A percentile compares a stretch with the other conserved stretches of the same genome.
These are phyloP conservation scores for Penicillium sclerotiorum DNA, from an alignment of 2,329 filamentous ascomycete genomes.

Conservation along the genomic window DNA sequence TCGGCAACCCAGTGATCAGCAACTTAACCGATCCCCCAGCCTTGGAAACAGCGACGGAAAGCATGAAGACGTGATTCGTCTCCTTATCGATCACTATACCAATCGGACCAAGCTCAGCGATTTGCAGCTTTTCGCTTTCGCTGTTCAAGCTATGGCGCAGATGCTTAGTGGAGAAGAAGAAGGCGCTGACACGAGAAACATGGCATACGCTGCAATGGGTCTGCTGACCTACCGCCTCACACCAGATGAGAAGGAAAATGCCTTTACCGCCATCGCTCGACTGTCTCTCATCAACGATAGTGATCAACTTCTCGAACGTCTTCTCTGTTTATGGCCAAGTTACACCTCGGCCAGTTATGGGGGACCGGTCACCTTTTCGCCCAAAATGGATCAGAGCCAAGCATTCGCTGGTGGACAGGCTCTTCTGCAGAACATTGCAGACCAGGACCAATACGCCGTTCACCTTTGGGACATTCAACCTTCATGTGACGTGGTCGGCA, in stretches of 20 bases:
- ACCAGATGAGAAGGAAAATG: slow-evolving; percentile 25
- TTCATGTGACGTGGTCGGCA: slow-evolving; percentile 33
- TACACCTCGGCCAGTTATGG: not conserved
- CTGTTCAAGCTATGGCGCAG: slow-evolving; percentile 15
- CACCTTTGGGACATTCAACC: slow-evolving; percentile 38
- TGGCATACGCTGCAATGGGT: slow-evolving; percentile 18
- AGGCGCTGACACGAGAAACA: slow-evolving; percentile 8
- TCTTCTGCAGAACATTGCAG: slow-evolving; percentile 20
- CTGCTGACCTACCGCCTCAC: slow-evolving; percentile 26
- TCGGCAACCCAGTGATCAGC: too few relatives aligned
- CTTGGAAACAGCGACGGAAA: not conserved
- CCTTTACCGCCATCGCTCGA: slow-evolving; percentile 34
- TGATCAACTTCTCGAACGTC: slow-evolving; percentile 35
- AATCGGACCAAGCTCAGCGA: slow-evolving; percentile 15
- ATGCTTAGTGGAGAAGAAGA: slow-evolving; percentile 1
- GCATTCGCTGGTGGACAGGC: slow-evolving; percentile 8
- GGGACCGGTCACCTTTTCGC: not conserved
- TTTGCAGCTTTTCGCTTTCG: slow-evolving; percentile 19
- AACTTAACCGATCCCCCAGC: too few relatives aligned
- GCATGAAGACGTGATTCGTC: slow-evolving; percentile 13
- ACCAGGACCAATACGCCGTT: slow-evolving; percentile 28
- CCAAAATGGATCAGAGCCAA: not conserved
- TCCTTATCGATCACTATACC: slow-evolving; percentile 19
- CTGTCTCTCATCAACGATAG: slow-evolving; percentile 36
- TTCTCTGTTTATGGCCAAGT: slow-evolving; percentile 23